A percentile compares a stretch with the other conserved stretches of the same genome.
phyloP scores from a whole-genome alignment of 2,329 filamentous ascomycete genomes.

The Venturiaceae sp. region DNA sequence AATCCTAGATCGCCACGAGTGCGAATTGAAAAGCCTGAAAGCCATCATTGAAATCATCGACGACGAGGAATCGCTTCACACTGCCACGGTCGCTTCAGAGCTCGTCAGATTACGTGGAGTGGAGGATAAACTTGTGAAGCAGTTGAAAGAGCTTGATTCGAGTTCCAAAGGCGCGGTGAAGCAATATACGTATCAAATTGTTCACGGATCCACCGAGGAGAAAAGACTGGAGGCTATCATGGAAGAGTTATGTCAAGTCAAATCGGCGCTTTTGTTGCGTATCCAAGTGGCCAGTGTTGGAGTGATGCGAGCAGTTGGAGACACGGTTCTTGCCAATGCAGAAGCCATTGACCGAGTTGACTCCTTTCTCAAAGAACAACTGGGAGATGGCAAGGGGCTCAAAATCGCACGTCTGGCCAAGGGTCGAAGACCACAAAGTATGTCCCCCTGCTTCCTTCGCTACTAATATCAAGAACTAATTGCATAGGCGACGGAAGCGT shows the following conservation, averaged over 20 bases:
- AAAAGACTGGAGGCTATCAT: constrained; percentile 13
- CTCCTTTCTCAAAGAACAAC: constrained; percentile 8
- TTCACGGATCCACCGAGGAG: constrained; percentile 12
- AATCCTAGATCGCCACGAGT: constrained; percentile 11
- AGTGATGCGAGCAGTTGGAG: constrained; percentile 10
- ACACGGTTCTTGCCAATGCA: constrained; percentile 11
- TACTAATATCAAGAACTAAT: constrained; percentile 2
- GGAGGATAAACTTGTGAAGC: constrained; percentile 7
- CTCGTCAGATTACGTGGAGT: constrained; percentile 10
- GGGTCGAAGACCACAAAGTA: constrained; percentile 11
- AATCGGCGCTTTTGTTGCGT: constrained; percentile 11
- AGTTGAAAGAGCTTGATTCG: constrained; percentile 11
- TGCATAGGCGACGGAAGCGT: background rate
- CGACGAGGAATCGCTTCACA: constrained; percentile 11
- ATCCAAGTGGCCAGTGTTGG: constrained; percentile 15
- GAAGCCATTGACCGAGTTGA: constrained; percentile 13
- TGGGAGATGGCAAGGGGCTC: constrained; percentile 10
- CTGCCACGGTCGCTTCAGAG: constrained; percentile 9
- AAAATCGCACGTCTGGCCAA: constrained; percentile 12
- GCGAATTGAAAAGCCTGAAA: constrained; percentile 13
- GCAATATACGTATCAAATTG: constrained; percentile 13
- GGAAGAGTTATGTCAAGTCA: constrained; percentile 13
- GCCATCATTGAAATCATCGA: constrained; percentile 12
- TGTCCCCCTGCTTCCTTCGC: background rate
- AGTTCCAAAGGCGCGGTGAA: constrained; percentile 9